Base-by-base conservation (phyloP, 352 stramenopile species). In the Phytopythium cucurbitacearum region DNA sequence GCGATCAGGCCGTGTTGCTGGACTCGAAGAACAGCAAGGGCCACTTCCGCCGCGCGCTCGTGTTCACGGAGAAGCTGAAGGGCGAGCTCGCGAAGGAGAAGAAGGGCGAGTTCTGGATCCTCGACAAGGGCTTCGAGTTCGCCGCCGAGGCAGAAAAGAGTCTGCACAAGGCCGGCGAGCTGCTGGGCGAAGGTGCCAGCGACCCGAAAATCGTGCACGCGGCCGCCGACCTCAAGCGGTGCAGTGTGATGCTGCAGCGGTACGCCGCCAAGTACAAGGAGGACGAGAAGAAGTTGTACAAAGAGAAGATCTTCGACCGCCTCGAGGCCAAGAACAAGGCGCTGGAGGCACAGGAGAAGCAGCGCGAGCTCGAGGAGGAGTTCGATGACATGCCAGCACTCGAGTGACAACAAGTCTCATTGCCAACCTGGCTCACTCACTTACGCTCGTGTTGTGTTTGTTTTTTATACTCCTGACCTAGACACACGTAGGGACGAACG, bases 281-380 rank as follows among this genome's bases (percentile, higher is more conserved):
- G 67, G 76, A 85, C 32, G 81, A 94, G 65, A 94, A 92, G 62
- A 92, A 88, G 62, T 57, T 94, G 53, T 92, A 92, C 72, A 91
- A 90, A 51, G 84, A 94, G 47, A 91, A 92, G 62, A 94, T 94
- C 52, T 92, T 94, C 52, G 80, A 90, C 39, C 77, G 81, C 21
- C 74, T 94, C 62, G 60, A 91, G 48, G 81, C 77, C 42, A 89
- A 90, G 60, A 94, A 94, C 69, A 86, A 87, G 57, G 62, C 71
- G 35, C 53, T 89, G 16, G 80, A 92, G 57, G 68, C 76, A 36
- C 63, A 82, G 35, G 84, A 94, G 55, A 76, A 80, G 60, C 56
- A 81, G 38, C 82, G 83, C 46, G 80, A 76, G 12, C 55, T 80
- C 51, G 63, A 73, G 9, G 73, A 92, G 53, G 78, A 84, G 53